A percentile compares a stretch with the other conserved stretches of the same genome.
Evolutionary conservation across 202 grass and related monocot genomes (phyloP).

Genomic region (Saccharum hybrid): DNA sequence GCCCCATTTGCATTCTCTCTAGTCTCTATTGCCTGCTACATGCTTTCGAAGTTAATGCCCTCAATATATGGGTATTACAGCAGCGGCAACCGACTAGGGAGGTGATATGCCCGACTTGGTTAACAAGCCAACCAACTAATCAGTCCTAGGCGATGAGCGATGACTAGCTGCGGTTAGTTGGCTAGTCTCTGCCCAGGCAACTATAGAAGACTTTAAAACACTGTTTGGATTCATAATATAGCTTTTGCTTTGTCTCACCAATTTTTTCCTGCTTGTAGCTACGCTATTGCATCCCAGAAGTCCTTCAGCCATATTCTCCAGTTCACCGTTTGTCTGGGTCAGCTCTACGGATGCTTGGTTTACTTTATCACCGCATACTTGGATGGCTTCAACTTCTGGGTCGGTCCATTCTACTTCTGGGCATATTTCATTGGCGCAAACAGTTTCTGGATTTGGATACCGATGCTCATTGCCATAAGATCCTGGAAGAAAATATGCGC

Average conservation of each 20-base stretch:
- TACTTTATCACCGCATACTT: conserved; percentile 84
- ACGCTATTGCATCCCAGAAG: conserved; percentile 73
- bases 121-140: not conserved
- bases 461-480: conserved; percentile 61
- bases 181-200: not conserved
- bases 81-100: too few relatives aligned
- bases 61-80: conserved; percentile 1
- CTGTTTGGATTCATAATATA: not conserved
- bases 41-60: not conserved
- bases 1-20: not conserved
- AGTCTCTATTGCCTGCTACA: not conserved
- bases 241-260: conserved; percentile 17
- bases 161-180: not conserved
- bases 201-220: not conserved
- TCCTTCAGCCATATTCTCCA: conserved; percentile 86
- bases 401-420: conserved; percentile 76
- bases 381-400: conserved; percentile 81
- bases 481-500: conserved; percentile 72
- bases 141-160: not conserved
- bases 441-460: conserved; percentile 78
- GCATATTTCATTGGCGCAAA: conserved; percentile 89
- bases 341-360: conserved; percentile 79
- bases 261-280: conserved; percentile 51
- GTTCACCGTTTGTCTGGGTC: conserved; percentile 70
- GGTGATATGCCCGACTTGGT: not conserved